Conservation (phyloP, 1,139 yeast genomes). For the Yamadazyma triangularis region DNA sequence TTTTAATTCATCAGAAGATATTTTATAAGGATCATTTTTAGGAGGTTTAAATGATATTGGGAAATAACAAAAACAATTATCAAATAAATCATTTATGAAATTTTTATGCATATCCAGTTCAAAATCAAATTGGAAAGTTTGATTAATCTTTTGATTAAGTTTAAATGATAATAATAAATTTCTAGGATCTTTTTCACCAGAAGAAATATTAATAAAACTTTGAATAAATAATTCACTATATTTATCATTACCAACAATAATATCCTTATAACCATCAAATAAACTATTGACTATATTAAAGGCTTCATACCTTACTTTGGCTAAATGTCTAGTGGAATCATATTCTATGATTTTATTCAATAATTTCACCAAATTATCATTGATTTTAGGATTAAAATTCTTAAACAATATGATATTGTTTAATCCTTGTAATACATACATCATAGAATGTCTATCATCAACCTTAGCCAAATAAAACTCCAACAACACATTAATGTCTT, state of each 20-base stretch:
- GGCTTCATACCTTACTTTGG: constrained; percentile 58
- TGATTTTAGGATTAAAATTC: constrained; percentile 28
- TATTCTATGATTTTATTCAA: constrained; percentile 45
- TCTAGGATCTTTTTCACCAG: constrained; percentile 92
- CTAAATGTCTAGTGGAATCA: constrained; percentile 59
- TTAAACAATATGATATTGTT: constrained; percentile 47
- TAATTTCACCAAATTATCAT: constrained; percentile 27
- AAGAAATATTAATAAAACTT: constrained; percentile 62
- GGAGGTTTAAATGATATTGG: constrained; percentile 97
- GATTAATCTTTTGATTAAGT: constrained; percentile 49
- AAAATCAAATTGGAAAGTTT: constrained; percentile 35
- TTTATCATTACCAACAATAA: constrained; percentile 7
- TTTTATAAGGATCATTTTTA: constrained; percentile 81
- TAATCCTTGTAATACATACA: constrained; percentile 54
- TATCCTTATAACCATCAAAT: constrained; percentile 4
- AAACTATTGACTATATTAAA: constrained; percentile 36
- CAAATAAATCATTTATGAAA: constrained; percentile 59
- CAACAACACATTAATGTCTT: constrained; percentile 64
- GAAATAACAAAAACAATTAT: constrained; percentile 88
- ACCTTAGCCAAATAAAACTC: constrained; percentile 63
- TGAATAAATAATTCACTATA: constrained; percentile 41
- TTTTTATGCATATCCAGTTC: constrained; percentile 34
- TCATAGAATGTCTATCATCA: constrained; percentile 56
- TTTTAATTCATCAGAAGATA: constrained; percentile 71
- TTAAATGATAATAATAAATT: constrained; percentile 71